Base-by-base conservation (phyloP, 257 asterid genomes). In the Solanum tarijense region DNA sequence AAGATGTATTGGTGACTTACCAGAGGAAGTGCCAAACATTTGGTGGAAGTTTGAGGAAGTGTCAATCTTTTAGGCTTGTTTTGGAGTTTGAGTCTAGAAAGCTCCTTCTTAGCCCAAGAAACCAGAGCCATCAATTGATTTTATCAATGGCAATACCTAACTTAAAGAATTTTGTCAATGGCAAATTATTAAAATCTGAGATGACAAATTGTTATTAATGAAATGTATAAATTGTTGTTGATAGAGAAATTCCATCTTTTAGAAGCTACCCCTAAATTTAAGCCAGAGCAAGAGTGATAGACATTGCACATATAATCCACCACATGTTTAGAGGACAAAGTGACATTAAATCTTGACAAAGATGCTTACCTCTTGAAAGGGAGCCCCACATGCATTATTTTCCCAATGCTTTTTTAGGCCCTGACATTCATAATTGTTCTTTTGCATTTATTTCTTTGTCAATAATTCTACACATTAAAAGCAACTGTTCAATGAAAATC, bases 21-120 rank as follows among this genome's bases (percentile, higher is more conserved):
- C 55, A 46, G 73, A 83, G 92, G 76, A 34, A 55, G n/a, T 12
- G 88, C 8, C 25, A 32, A 83, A 83, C 81, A 29, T 58, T 46
- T 86, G 27, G 87, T 23, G 69, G 83, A 27, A 79, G 23, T 79
- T 79, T 79, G 79, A 73, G 89, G 86, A 82, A 86, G 85, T 75
- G 86, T 36, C 11, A 89, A 83, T 66, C 86, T 88, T 74, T 87
- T 87, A 32, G 83, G 88, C 83, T 86, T 62, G 5, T 10, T 89
- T 84, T 86, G 91, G 36, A 87, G 38, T 48, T 85, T 83, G 62
- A 90, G 86, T 65, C 62, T 68, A 29, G 86, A 66, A 46, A 89
- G 83, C 88, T 90, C 92, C 48, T 87, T 89, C 90, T 87, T 90
- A 62, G 90, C 92, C 92, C 91, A 90, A 14, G 92, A 74, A 81